phyloP scores from a whole-genome alignment of 202 grass and related monocot genomes.

The Schoenoplectus tabernaemontani region DNA sequence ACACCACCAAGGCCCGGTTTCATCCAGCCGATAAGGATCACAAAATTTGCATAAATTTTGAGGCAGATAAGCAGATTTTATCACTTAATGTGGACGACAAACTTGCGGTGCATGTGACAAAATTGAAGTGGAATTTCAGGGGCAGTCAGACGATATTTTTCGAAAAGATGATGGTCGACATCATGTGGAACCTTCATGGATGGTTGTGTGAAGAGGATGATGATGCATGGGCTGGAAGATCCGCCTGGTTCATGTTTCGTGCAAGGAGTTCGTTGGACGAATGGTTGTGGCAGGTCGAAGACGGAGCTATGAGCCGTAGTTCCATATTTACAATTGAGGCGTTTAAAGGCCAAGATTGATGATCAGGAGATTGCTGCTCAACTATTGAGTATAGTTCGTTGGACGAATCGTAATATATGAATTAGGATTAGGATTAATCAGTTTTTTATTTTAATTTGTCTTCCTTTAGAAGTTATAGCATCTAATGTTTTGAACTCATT shows the following conservation, averaged over 20 bases:
- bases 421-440: conserved; percentile 3
- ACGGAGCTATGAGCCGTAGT: not conserved
- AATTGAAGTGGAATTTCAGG: conserved; percentile 65
- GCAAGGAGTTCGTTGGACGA: conserved; percentile 34
- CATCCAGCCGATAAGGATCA: conserved; percentile 44
- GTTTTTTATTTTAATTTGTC: not conserved
- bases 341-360: conserved; percentile 9
- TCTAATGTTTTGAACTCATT: not conserved
- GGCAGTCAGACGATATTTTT: conserved; percentile 65
- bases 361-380: not conserved
- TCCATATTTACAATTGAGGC: conserved; percentile 10
- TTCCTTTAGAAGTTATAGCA: not conserved
- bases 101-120: conserved; percentile 43
- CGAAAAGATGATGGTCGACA: conserved; percentile 49
- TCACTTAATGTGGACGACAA: conserved; percentile 48
- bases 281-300: conserved; percentile 39
- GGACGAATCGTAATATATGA: not conserved
- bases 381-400: not conserved
- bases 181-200: conserved; percentile 87
- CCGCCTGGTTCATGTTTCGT: conserved; percentile 70
- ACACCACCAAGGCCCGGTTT: conserved; percentile 49
- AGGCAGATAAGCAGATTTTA: conserved; percentile 35
- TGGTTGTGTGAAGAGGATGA: conserved; percentile 45
- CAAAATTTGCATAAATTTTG: conserved; percentile 47
- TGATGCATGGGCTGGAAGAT: not conserved